phyloP scores from a whole-genome alignment of 75 land plant species.

The Chamaecyparis obtusa region DNA sequence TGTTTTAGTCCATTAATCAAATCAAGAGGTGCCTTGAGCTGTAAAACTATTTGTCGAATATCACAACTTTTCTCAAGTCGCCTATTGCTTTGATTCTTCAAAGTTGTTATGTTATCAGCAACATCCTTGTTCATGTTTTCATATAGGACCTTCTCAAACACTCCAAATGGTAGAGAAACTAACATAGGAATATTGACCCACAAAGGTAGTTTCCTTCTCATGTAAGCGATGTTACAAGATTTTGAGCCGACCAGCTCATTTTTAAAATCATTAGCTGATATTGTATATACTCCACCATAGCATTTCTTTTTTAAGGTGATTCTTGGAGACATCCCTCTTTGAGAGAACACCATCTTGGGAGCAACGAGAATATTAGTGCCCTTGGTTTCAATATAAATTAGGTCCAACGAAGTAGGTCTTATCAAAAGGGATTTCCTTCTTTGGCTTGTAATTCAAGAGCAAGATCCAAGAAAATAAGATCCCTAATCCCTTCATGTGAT shows the following conservation, averaged over 20 bases:
- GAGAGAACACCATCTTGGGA: neutral
- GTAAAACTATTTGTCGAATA: constrained; percentile 3
- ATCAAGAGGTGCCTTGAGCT: constrained; percentile 11
- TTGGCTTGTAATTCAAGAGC: constrained; percentile 45
- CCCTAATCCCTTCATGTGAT: constrained; percentile 37
- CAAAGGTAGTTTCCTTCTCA: constrained; percentile 40
- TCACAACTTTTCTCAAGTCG: neutral
- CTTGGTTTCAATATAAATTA: constrained; percentile 27
- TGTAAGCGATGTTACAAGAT: constrained; percentile 43
- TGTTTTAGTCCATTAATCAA: too few relatives aligned
- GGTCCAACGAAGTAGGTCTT: constrained; percentile 26
- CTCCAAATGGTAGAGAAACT: constrained; percentile 55
- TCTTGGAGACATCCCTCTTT: constrained; percentile 19
- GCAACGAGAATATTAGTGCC: constrained; percentile 31
- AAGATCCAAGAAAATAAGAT: constrained; percentile 61
- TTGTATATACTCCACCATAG: constrained; percentile 43
- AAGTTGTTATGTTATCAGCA: neutral
- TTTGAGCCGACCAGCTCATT: constrained; percentile 54
- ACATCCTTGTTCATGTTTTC: constrained; percentile 28
- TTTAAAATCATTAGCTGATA: constrained; percentile 44
- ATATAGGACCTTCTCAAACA: too few relatives aligned
- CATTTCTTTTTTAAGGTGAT: constrained; percentile 38
- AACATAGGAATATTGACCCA: constrained; percentile 49
- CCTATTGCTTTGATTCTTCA: neutral
- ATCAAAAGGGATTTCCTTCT: constrained; percentile 30